These are phyloP conservation scores for Avena atlantica DNA, from an alignment of 176 grass and related monocot genomes.

Conservation along the genomic window DNA sequence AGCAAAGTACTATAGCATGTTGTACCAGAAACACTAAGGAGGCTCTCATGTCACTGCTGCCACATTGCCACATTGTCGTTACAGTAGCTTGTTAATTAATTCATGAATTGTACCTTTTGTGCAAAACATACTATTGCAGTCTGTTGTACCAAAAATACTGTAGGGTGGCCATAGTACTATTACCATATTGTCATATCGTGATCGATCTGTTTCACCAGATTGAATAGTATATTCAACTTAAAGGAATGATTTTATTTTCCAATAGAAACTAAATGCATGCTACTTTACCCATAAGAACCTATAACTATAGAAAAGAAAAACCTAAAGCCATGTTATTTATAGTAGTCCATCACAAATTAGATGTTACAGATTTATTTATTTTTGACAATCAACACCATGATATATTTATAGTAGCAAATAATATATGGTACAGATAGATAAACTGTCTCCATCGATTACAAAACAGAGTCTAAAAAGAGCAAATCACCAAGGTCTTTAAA, in stretches of 20 bases:
- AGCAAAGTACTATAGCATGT: background rate
- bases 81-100: background rate
- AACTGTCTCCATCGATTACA: too few species aligned
- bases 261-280: too few species aligned
- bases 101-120: conserved; percentile 6
- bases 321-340: too few species aligned
- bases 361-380: too few species aligned
- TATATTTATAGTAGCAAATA: too few species aligned
- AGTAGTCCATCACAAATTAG: too few species aligned
- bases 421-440: too few species aligned
- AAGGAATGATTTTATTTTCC: background rate
- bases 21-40: background rate
- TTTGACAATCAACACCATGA: too few species aligned
- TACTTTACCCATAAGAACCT: too few species aligned
- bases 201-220: background rate
- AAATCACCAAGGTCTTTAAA: too few species aligned
- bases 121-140: background rate
- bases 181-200: background rate
- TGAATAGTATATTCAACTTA: background rate
- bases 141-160: background rate
- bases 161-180: background rate
- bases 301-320: too few species aligned
- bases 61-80: background rate
- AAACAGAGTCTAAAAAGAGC: too few species aligned
- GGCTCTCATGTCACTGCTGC: background rate